These are phyloP conservation scores for Immersiporthe knoxdaviesiana DNA, from an alignment of 2,329 filamentous ascomycete species.

Conservation along the genomic window DNA sequence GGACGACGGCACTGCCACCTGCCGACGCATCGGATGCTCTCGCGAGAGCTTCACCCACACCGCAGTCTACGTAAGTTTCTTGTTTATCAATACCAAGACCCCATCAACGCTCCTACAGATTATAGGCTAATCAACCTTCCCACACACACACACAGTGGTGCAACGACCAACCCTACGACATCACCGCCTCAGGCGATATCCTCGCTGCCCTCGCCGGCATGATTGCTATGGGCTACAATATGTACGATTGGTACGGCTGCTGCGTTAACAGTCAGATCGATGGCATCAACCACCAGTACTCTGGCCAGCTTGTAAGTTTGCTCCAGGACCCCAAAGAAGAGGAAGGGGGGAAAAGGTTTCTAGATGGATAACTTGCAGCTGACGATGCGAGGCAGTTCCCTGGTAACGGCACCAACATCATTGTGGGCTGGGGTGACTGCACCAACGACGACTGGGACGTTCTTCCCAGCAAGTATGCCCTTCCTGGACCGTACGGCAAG, in stretches of 20 bases:
- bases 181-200: not conserved
- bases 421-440: not conserved
- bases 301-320: not conserved
- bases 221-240: not conserved
- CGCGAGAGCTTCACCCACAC: not conserved
- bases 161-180: not conserved
- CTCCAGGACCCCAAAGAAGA: not conserved
- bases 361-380: not conserved
- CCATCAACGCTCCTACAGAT: not conserved
- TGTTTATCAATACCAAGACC: too few species aligned
- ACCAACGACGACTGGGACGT: not conserved
- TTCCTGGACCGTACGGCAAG: not conserved
- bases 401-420: slow-evolving; percentile 1
- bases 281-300: not conserved
- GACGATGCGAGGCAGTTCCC: not conserved
- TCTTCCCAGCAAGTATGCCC: not conserved
- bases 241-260: not conserved
- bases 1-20: not conserved
- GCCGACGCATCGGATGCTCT: not conserved
- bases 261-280: not conserved
- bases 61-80: slow-evolving; percentile 1
- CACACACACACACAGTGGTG: slow-evolving; percentile 4
- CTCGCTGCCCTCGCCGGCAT: slow-evolving; percentile 2
- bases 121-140: not conserved
- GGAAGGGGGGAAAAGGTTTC: too few species aligned